A percentile compares a stretch with the other conserved stretches of the same genome.
Conservation (phyloP, 495 filamentous ascomycete species). For the Podospora pseudocomata region DNA sequence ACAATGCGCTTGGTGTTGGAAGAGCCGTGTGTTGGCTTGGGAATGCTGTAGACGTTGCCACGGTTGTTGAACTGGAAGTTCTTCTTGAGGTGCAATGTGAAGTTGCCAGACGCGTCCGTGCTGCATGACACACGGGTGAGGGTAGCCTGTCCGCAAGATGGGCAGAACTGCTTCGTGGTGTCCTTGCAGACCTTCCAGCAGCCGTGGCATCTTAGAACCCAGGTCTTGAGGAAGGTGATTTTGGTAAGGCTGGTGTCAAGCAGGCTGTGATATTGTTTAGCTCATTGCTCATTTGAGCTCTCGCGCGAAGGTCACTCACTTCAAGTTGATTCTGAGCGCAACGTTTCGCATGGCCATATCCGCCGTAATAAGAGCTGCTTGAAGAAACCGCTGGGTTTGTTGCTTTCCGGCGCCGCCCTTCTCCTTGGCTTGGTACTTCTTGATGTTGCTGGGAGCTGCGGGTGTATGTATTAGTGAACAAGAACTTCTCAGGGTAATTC, state of each 20-base stretch:
- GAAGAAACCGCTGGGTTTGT: slow-evolving; percentile 59
- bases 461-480: not conserved
- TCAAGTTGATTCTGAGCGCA: slow-evolving; percentile 87
- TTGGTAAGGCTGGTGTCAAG: slow-evolving; percentile 72
- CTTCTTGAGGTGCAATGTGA: slow-evolving; percentile 84
- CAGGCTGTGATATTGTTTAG: slow-evolving; percentile 43
- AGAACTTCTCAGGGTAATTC: not conserved
- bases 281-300: not conserved
- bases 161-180: slow-evolving; percentile 89
- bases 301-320: slow-evolving; percentile 33
- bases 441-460: slow-evolving; percentile 74
- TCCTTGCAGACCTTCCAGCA: slow-evolving; percentile 86
- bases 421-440: slow-evolving; percentile 72
- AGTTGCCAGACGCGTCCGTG: slow-evolving; percentile 73
- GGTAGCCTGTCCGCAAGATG: slow-evolving; percentile 81
- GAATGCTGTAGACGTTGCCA: slow-evolving; percentile 84
- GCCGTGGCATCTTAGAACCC: slow-evolving; percentile 88
- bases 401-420: slow-evolving; percentile 43
- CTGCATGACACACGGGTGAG: slow-evolving; percentile 83
- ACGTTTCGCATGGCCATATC: slow-evolving; percentile 99
- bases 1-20: slow-evolving; percentile 67
- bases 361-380: slow-evolving; percentile 82
- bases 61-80: slow-evolving; percentile 96
- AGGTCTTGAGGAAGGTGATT: slow-evolving; percentile 75
- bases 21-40: slow-evolving; percentile 80